These are phyloP conservation scores for Colletotrichum navitas DNA, from an alignment of 2,329 filamentous ascomycete species.

Conservation along the genomic window DNA sequence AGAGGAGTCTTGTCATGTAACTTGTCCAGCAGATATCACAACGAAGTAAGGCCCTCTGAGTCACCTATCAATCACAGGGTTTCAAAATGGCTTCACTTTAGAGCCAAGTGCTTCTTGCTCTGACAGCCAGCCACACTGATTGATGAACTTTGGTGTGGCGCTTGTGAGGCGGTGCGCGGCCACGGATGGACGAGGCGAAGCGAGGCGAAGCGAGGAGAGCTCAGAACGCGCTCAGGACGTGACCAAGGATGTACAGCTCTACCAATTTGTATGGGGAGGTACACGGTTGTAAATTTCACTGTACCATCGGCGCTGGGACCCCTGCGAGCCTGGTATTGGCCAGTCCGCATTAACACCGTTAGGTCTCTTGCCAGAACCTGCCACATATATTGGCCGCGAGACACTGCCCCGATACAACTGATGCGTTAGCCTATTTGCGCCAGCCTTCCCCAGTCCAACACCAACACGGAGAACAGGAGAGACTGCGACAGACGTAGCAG, in stretches of 20 bases:
- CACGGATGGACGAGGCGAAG: not conserved
- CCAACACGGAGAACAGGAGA: slow-evolving; percentile 39
- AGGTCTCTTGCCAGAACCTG: not conserved
- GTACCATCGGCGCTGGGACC: not conserved
- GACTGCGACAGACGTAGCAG: slow-evolving; percentile 37
- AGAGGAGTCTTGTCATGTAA: no score
- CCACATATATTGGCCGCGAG: not conserved
- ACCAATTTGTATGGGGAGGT: not conserved
- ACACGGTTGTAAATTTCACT: slow-evolving; percentile 28
- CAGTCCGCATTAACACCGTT: slow-evolving; percentile 15
- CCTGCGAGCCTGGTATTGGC: slow-evolving; percentile 23
- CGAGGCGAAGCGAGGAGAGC: not conserved
- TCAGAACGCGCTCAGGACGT: slow-evolving; percentile 14
- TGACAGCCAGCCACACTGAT: not conserved
- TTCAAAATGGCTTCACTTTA: not conserved
- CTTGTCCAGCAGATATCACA: no score
- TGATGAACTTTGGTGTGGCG: not conserved
- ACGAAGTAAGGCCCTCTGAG: not conserved
- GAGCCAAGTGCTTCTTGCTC: not conserved
- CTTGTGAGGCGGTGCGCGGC: not conserved
- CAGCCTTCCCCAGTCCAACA: slow-evolving; percentile 38
- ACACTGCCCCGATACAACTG: not conserved
- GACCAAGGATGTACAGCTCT: not conserved
- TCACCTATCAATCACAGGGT: not conserved
- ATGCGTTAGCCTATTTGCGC: slow-evolving; percentile 33